A percentile compares a stretch with the other conserved stretches of the same genome.
These are phyloP conservation scores for Leishmania tropica DNA, from an alignment of 208 protist species.

Conservation along the genomic window DNA sequence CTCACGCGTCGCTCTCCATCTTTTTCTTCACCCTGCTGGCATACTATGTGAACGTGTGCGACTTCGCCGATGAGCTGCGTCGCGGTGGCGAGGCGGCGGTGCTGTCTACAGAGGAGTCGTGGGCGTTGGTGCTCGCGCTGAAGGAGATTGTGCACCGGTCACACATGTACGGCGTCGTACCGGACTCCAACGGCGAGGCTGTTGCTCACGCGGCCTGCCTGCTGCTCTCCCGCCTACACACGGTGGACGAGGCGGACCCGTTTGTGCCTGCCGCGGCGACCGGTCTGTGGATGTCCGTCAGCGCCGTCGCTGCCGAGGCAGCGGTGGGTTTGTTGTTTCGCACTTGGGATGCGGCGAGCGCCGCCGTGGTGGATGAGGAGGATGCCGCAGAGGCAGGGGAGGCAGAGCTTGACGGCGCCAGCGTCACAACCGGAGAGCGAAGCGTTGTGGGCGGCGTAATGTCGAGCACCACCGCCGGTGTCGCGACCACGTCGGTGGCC, in stretches of 20 bases:
- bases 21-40: slow-evolving; percentile 78
- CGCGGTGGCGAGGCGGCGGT: slow-evolving; percentile 31
- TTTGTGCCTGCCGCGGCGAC: slow-evolving; percentile 49
- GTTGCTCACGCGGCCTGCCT: slow-evolving; percentile 66
- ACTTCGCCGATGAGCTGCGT: slow-evolving; percentile 68
- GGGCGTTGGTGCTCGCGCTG: slow-evolving; percentile 69
- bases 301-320: slow-evolving; percentile 23
- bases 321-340: slow-evolving; percentile 18
- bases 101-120: slow-evolving; percentile 40
- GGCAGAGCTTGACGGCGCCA: neutral
- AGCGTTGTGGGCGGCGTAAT: neutral
- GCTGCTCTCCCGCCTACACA: slow-evolving; percentile 70
- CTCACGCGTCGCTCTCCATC: slow-evolving; percentile 68
- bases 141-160: slow-evolving; percentile 78
- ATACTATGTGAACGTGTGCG: slow-evolving; percentile 73
- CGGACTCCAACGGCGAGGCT: slow-evolving; percentile 64
- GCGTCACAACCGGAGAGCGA: neutral
- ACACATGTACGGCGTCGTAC: slow-evolving; percentile 75
- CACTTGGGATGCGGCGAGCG: slow-evolving; percentile 38
- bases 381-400: slow-evolving; percentile 14
- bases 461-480: neutral
- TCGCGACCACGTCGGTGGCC: neutral
- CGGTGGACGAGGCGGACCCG: slow-evolving; percentile 61
- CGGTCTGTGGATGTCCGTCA: slow-evolving; percentile 58
- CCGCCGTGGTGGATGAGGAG: slow-evolving; percentile 29